These are phyloP conservation scores for Hypomontagnella monticulosa DNA, from an alignment of 495 filamentous ascomycete genomes.

Conservation along the genomic window DNA sequence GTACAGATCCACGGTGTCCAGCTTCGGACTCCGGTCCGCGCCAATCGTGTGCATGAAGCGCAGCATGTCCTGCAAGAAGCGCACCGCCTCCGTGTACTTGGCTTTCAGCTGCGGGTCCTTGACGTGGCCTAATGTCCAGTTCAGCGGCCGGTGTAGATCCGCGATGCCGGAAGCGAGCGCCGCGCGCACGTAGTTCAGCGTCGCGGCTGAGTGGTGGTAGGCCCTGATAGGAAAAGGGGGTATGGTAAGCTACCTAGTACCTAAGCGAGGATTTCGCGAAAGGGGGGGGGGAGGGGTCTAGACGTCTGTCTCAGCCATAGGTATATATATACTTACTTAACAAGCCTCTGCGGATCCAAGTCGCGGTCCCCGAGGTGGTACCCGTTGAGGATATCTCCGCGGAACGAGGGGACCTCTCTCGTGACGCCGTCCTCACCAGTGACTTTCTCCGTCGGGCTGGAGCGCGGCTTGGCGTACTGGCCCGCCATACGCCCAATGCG, in stretches of 20 bases:
- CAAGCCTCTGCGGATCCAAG: conserved; percentile 83
- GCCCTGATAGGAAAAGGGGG: conserved; percentile 60
- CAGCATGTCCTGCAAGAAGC: conserved; percentile 86
- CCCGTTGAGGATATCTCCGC: conserved; percentile 96
- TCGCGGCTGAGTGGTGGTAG: conserved; percentile 94
- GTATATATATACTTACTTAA: no score
- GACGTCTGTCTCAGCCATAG: conserved; percentile 29
- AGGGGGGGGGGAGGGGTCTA: conserved; percentile 1
- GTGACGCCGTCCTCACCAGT: conserved; percentile 60
- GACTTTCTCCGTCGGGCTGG: conserved; percentile 83
- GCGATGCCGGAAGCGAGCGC: conserved; percentile 88
- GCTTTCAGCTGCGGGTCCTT: conserved; percentile 80
- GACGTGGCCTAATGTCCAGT: conserved; percentile 96
- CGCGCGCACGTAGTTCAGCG: conserved; percentile 89
- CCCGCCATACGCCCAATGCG: conserved; percentile 96
- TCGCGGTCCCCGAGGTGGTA: conserved; percentile 74
- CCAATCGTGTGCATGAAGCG: conserved; percentile 96
- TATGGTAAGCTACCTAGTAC: conserved; percentile 2
- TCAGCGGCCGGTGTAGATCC: conserved; percentile 89
- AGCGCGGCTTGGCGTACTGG: conserved; percentile 95
- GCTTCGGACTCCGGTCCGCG: conserved; percentile 82
- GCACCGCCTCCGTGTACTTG: conserved; percentile 84
- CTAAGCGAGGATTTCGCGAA: background rate
- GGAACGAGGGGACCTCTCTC: conserved; percentile 83
- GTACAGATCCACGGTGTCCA: conserved; percentile 94